These are phyloP conservation scores for Straminergon stramineum DNA, from an alignment of 225 moss, liverwort and hornwort species.

Conservation along the genomic window DNA sequence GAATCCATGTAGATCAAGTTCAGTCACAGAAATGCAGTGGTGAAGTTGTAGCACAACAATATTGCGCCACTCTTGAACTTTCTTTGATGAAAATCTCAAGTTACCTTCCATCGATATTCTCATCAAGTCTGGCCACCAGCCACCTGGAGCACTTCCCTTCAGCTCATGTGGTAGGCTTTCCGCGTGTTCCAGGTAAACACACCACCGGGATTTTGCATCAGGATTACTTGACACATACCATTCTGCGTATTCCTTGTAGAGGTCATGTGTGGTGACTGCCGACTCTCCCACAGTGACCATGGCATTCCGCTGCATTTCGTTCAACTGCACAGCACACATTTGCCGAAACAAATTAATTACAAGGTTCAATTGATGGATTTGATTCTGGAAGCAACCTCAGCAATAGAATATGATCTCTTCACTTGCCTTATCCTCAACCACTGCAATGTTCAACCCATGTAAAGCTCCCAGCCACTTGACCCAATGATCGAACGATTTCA, in stretches of 20 bases:
- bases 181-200: neutral
- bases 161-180: neutral
- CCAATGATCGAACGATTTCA: neutral
- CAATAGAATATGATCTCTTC: too few species aligned
- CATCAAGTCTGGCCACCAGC: conserved; percentile 14
- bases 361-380: too few species aligned
- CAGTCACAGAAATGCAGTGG: too few species aligned
- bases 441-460: too few species aligned
- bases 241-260: conserved; percentile 27
- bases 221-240: neutral
- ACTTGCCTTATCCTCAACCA: neutral
- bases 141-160: neutral
- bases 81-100: too few species aligned
- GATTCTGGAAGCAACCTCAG: neutral
- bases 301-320: conserved; percentile 4
- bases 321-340: conserved; percentile 10
- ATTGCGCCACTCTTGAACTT: too few species aligned
- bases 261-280: conserved; percentile 7
- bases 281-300: neutral
- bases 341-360: neutral
- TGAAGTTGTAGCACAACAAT: too few species aligned
- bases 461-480: conserved; percentile 6
- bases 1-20: too few species aligned
- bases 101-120: neutral
- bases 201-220: neutral